Percentiles rank a stretch among this genome's conserved stretches.
These are phyloP conservation scores for Clausena lansium DNA, from an alignment of 345 rosid species.

Conservation along the genomic window DNA sequence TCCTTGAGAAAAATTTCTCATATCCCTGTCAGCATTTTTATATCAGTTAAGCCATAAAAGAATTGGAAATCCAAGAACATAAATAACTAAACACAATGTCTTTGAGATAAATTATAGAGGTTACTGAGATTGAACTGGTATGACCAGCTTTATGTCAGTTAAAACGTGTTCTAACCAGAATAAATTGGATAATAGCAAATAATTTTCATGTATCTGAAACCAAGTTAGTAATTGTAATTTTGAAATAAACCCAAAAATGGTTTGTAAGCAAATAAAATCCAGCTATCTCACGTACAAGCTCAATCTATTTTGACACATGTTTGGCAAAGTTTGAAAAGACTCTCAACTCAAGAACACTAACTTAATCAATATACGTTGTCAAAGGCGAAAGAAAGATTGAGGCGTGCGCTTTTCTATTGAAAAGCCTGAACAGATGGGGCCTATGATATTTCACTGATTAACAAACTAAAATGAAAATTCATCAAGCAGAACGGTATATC, in stretches of 20 bases:
- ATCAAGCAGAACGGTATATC: neutral
- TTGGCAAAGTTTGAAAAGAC: neutral
- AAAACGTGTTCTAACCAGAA: neutral
- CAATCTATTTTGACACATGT: neutral
- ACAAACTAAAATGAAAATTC: neutral
- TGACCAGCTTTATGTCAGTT: neutral
- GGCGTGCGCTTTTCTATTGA: neutral
- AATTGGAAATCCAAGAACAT: neutral
- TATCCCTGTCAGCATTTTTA: conserved; percentile 24
- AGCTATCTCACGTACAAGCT: neutral
- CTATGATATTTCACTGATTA: neutral
- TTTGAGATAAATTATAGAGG: neutral
- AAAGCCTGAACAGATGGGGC: neutral
- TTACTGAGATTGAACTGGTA: neutral
- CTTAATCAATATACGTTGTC: neutral
- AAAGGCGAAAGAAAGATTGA: neutral
- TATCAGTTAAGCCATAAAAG: neutral
- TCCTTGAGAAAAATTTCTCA: conserved; percentile 19
- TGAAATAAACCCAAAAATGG: neutral
- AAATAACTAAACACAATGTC: neutral
- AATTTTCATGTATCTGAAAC: neutral
- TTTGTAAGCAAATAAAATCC: neutral
- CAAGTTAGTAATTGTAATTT: neutral
- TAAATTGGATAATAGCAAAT: neutral
- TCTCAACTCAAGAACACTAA: neutral